Percentiles rank a stretch among this genome's conserved stretches.
These are phyloP conservation scores for Psilocybe cubensis DNA, from an alignment of 768 basidiomycete genomes.

Conservation along the genomic window DNA sequence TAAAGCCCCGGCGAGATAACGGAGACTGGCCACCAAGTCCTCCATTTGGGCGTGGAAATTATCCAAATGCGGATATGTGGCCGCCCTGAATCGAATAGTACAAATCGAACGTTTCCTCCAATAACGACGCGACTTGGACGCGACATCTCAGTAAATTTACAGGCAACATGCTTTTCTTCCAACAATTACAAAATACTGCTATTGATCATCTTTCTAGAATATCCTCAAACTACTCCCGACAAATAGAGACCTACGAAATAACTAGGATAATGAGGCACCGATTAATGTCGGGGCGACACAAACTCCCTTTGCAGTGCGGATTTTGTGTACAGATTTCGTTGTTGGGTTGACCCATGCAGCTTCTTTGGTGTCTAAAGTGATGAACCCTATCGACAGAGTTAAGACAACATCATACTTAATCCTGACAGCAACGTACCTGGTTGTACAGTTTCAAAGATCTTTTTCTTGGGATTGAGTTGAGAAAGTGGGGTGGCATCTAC, in stretches of 20 bases:
- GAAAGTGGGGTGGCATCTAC: slow-evolving; percentile 70
- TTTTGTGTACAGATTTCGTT: slow-evolving; percentile 79
- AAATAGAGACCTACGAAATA: background rate
- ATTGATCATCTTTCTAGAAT: too few relatives aligned
- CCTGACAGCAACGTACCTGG: slow-evolving; percentile 54
- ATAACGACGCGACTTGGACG: too few relatives aligned
- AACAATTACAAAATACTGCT: too few relatives aligned
- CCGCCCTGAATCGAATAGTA: too few relatives aligned
- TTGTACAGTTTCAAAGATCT: slow-evolving; percentile 97
- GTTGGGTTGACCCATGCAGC: slow-evolving; percentile 92
- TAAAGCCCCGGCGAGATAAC: too few relatives aligned
- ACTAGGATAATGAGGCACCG: slow-evolving; percentile 92
- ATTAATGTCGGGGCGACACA: slow-evolving; percentile 81
- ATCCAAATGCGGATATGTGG: too few relatives aligned
- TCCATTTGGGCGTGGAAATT: too few relatives aligned
- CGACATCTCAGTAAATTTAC: too few relatives aligned
- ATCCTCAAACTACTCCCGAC: too few relatives aligned
- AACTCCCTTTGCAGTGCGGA: slow-evolving; percentile 84
- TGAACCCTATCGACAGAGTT: slow-evolving; percentile 63
- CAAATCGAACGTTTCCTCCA: too few relatives aligned
- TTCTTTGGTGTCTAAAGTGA: slow-evolving; percentile 82
- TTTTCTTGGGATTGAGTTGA: slow-evolving; percentile 98
- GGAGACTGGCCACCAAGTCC: too few relatives aligned
- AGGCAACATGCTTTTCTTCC: too few relatives aligned
- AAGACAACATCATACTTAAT: background rate